Evolutionary conservation across 2,329 filamentous ascomycete species (phyloP), one percentile per base, ranked within the genome.

Genomic region (Colletotrichum tabaci): DNA sequence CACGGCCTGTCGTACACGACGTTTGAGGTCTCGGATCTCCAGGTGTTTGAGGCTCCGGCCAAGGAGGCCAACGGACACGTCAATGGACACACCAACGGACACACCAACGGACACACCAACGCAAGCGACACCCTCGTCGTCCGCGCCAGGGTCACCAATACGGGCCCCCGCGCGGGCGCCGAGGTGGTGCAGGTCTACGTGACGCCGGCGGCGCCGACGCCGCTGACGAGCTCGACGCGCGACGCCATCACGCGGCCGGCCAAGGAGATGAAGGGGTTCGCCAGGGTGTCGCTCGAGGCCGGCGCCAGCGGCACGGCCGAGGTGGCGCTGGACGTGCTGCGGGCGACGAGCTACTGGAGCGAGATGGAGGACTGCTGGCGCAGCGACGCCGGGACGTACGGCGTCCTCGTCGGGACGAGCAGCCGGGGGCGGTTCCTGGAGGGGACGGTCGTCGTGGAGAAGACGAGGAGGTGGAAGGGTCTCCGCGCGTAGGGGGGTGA

Each of bases 1-100:
- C 88, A 91, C 75, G 92, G 91, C 12, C 82, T 93, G 7, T 90
- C 89, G 4, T 93, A 93, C 77, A 92, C 91, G 0, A 88, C 82
- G 0, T 93, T 93, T 79, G 75, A 79, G 18, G 86, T 88, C 74
- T 87, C 85, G 2, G 83, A 87, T 61, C 82, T 91, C n/a, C 75
- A 77, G 6, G 79, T 80, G 13, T 62, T 79, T 1, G 75, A 76
- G 16, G 78, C 80, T 15, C 80, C 83, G 18, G 84, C 85, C n/a
- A 82, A 26, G 26, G 26, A 83, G 40, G 79, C 78, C 26, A 49
- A 61, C 26, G 57, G 44, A 4, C 16, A 21, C 7, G 18, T 7
- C n/a, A 60, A 47, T 16, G 56, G n/a, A n/a, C n/a, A 40, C 42
- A 49, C 42, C 8, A 81, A 80, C 74, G 77, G 49, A 8, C 49